Evolutionary conservation across 352 stramenopile genomes (phyloP), one percentile per base, ranked within the genome.

Genomic region (Phytophthora podocarpi): DNA sequence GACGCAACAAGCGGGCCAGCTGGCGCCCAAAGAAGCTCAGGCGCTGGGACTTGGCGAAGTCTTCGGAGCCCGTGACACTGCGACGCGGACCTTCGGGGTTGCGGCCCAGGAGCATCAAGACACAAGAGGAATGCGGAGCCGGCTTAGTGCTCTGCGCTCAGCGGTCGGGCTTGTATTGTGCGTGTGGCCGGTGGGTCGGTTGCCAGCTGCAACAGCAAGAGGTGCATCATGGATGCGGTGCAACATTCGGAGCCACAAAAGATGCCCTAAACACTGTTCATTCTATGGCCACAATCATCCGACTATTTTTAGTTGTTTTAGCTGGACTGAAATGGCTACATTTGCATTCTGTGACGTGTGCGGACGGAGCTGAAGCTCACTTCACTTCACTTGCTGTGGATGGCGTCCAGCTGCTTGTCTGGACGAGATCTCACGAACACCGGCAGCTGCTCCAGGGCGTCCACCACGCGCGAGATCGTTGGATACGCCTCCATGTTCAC

Each of bases 401-500:
- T 24, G 39, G 55, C 54, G 49, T 97, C 89, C 0, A 81, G 76
- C 63, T 96, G 85, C 9, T 78, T 49, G 23, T 82, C 78, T 20
- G 91, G 87, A 27, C 91, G 80, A 31, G 84, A 74, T 23, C 68
- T 70, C 24, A 79, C 56, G 74, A 98, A 98, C 52, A 81, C 95
- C 0, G 75, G 72, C 46, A 97, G 76, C 41, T 87, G 47, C 26
- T 79, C 74, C 21, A 96, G 80, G 4, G 57, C 64, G n/a, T 57
- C 70, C 42, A 91, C 76, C 31, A 98, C 77, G 20, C 78, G 75
- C 31, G 80, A 55, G 58, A 98, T 86, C 18, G 61, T 82, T 27
- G 91, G 93, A 64, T 91, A 98, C 39, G 77, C 67, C 28, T 69
- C 59, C 64, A 98, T 74, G 62, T 97, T 82, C 32, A 98, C 79